Percentiles rank a stretch among this genome's conserved stretches.
phyloP scores from a whole-genome alignment of 2,329 filamentous ascomycete species.

The Whalleya microplaca region DNA sequence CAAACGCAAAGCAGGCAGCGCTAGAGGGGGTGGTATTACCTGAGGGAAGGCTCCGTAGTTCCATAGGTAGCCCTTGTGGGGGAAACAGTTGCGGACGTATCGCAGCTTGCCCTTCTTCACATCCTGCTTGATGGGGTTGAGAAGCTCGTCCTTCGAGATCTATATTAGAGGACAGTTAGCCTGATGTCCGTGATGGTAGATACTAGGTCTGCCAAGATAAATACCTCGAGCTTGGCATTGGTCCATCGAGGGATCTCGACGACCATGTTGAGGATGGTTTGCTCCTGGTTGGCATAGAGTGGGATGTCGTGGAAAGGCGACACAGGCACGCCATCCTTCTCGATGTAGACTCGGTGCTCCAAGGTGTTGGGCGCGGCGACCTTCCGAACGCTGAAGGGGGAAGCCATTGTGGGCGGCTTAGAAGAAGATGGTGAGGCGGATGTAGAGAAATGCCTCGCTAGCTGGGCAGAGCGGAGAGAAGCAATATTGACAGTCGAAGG shows the following conservation, averaged over 20 bases:
- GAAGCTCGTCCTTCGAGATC: slow-evolving; percentile 98
- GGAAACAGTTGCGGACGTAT: slow-evolving; percentile 99
- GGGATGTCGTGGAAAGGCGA: slow-evolving; percentile 99
- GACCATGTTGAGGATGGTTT: slow-evolving; percentile 98
- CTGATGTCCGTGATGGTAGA: slow-evolving; percentile 5
- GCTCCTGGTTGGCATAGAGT: slow-evolving; percentile 93
- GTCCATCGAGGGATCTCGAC: slow-evolving; percentile 99
- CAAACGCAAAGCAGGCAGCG: slow-evolving; percentile 6
- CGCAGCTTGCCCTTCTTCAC: slow-evolving; percentile 99
- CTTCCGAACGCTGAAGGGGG: slow-evolving; percentile 80
- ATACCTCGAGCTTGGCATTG: slow-evolving; percentile 99
- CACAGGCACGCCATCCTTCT: slow-evolving; percentile 93
- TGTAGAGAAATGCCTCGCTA: slow-evolving; percentile 58
- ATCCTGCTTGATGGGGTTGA: slow-evolving; percentile 99
- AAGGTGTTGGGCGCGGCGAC: slow-evolving; percentile 88
- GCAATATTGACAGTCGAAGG: slow-evolving; percentile 46
- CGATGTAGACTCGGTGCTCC: slow-evolving; percentile 96
- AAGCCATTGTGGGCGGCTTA: slow-evolving; percentile 55
- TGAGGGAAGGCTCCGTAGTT: slow-evolving; percentile 99
- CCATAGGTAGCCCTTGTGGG: slow-evolving; percentile 99
- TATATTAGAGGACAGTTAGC: slow-evolving; percentile 41
- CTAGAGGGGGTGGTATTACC: slow-evolving; percentile 55
- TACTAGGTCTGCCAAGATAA: slow-evolving; percentile 12
- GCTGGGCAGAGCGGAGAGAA: slow-evolving; percentile 54
- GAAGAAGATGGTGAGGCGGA: slow-evolving; percentile 34